Evolutionary conservation across 345 rosid species (phyloP).

Genomic region (Camelina laxa): DNA sequence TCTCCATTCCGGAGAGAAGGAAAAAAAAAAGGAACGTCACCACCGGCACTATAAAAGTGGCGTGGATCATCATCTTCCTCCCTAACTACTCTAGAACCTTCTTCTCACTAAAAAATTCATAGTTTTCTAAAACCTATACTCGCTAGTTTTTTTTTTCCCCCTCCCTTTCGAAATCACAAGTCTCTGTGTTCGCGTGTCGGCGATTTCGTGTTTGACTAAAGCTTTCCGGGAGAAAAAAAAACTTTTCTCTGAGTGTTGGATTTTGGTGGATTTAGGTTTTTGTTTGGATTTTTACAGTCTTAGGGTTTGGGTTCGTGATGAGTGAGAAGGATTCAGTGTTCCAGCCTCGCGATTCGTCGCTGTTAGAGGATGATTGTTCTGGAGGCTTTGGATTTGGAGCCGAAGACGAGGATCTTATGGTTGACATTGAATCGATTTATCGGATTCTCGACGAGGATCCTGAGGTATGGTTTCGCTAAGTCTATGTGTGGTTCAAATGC

Average conservation of each 20-base stretch:
- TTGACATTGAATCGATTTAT: conserved; percentile 40
- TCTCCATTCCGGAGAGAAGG: not conserved
- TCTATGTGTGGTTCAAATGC: not conserved
- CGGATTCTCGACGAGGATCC: conserved; percentile 41
- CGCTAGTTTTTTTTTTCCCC: not conserved
- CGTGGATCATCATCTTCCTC: not conserved
- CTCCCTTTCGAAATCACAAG: not conserved
- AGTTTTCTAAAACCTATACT: not conserved
- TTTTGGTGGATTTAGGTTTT: not conserved
- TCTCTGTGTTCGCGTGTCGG: not conserved
- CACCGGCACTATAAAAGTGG: conserved; percentile 34
- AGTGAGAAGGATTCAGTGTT: conserved; percentile 25
- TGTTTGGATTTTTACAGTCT: not conserved
- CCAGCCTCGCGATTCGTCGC: conserved; percentile 13
- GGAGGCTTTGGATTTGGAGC: conserved; percentile 12
- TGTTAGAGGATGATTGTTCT: conserved; percentile 16
- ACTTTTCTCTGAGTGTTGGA: not conserved
- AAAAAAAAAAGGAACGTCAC: not conserved
- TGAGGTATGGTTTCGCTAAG: conserved; percentile 40
- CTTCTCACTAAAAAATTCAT: not conserved
- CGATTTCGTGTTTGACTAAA: conserved; percentile 15
- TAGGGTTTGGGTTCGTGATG: conserved; percentile 41
- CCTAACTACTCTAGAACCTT: conserved; percentile 25
- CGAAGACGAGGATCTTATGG: conserved; percentile 27
- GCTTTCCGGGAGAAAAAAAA: not conserved